Evolutionary conservation across 352 stramenopile genomes (phyloP).

Genomic region (Phytopythium ostracodes): DNA sequence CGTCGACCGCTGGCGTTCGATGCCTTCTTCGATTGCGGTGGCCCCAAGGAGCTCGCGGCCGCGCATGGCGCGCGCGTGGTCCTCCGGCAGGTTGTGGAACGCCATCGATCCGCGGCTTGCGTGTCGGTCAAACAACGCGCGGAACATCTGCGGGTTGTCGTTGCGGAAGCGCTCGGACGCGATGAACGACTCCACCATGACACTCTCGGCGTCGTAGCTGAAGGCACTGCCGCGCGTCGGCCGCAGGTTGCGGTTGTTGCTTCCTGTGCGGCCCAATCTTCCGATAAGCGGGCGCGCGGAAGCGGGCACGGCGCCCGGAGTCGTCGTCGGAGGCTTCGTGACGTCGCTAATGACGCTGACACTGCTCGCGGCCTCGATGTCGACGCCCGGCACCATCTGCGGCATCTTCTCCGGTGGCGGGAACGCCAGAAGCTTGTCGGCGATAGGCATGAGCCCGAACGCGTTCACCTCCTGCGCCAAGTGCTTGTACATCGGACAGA

Average conservation of each 20-base stretch:
- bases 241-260: conserved; percentile 25
- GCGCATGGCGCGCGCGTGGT: conserved; percentile 10
- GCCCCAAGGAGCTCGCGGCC: conserved; percentile 10
- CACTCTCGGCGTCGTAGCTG: conserved; percentile 86
- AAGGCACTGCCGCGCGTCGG: conserved; percentile 70
- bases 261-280: conserved; percentile 19
- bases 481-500: conserved; percentile 81
- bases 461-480: conserved; percentile 81
- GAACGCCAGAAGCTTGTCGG: conserved; percentile 72
- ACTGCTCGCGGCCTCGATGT: conserved; percentile 18
- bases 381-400: conserved; percentile 22
- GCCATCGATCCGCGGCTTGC: conserved; percentile 81
- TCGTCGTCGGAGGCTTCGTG: conserved; percentile 17
- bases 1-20: not conserved
- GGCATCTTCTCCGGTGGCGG: conserved; percentile 73
- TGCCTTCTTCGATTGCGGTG: not conserved
- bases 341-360: conserved; percentile 12
- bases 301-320: conserved; percentile 24
- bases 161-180: conserved; percentile 60
- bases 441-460: conserved; percentile 53
- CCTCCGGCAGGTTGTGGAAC: conserved; percentile 53
- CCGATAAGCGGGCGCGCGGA: conserved; percentile 21
- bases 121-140: conserved; percentile 71
- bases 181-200: conserved; percentile 89
- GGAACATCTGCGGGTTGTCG: conserved; percentile 33